Percentiles rank a stretch among this genome's conserved stretches.
Conservation (phyloP, 2,329 filamentous ascomycete genomes). For the Neofusicoccum umdonicola region DNA sequence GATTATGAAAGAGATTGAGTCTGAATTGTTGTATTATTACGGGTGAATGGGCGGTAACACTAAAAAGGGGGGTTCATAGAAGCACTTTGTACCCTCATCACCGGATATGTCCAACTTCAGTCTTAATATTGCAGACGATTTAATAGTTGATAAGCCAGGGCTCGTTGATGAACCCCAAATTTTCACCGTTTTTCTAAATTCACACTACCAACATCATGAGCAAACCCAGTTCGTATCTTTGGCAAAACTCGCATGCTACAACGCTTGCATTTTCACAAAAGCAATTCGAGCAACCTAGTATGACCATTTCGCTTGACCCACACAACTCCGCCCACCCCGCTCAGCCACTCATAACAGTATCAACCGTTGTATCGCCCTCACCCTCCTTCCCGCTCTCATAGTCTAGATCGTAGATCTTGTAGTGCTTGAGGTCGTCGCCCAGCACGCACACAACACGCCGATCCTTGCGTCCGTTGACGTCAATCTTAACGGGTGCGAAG, state of each 20-base stretch:
- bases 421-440: constrained; percentile 53
- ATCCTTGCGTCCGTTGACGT: constrained; percentile 56
- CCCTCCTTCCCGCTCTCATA: constrained; percentile 13
- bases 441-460: constrained; percentile 55
- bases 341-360: constrained; percentile 18
- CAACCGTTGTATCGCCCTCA: constrained; percentile 16
- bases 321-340: too few species aligned
- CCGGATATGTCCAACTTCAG: too few species aligned
- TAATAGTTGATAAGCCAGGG: too few species aligned
- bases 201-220: not conserved
- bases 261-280: too few species aligned
- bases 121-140: too few species aligned
- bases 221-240: not conserved
- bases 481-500: constrained; percentile 50
- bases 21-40: too few species aligned
- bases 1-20: too few species aligned
- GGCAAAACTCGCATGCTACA: not conserved
- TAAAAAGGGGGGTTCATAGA: too few species aligned
- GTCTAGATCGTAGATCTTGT: constrained; percentile 57
- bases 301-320: not conserved
- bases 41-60: too few species aligned
- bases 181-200: too few species aligned
- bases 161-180: too few species aligned
- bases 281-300: not conserved
- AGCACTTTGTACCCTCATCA: too few species aligned